phyloP scores from a whole-genome alignment of 768 basidiomycete species.

The Rhodotorula sphaerocarpa region DNA sequence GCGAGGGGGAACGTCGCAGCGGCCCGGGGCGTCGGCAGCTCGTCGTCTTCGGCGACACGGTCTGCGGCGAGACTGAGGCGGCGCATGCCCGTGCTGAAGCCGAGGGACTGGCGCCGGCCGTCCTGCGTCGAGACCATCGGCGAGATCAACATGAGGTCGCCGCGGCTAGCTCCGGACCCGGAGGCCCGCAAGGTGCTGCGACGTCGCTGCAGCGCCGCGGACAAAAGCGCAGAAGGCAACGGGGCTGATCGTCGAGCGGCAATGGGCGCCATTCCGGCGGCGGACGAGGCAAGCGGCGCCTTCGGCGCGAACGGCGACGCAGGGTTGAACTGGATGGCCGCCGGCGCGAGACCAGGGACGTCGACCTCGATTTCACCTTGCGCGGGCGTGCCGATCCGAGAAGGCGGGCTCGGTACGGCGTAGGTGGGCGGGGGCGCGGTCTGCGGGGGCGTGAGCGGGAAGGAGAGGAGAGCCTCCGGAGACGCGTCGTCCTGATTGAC shows the following conservation, averaged over 20 bases:
- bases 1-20: no score
- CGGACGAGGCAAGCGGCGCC: neutral
- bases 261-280: neutral
- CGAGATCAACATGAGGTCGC: constrained; percentile 34
- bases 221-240: constrained; percentile 1
- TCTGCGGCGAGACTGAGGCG: constrained; percentile 9
- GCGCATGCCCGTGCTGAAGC: constrained; percentile 21
- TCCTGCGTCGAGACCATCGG: constrained; percentile 12
- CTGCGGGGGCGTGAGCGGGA: neutral
- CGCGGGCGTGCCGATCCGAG: neutral
- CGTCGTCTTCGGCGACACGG: neutral
- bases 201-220: constrained; percentile 23
- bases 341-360: no score
- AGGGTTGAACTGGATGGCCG: no score
- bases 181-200: constrained; percentile 19
- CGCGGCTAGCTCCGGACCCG: neutral
- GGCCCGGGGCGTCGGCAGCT: neutral
- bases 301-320: no score
- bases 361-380: no score
- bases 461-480: neutral
- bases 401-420: neutral
- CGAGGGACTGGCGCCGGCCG: constrained; percentile 28
- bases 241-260: neutral
- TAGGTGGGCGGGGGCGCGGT: neutral
- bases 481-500: neutral